A percentile compares a stretch with the other conserved stretches of the same genome.
Conservation (phyloP, 2,329 filamentous ascomycete genomes). For the Dactylellina leptospora region DNA sequence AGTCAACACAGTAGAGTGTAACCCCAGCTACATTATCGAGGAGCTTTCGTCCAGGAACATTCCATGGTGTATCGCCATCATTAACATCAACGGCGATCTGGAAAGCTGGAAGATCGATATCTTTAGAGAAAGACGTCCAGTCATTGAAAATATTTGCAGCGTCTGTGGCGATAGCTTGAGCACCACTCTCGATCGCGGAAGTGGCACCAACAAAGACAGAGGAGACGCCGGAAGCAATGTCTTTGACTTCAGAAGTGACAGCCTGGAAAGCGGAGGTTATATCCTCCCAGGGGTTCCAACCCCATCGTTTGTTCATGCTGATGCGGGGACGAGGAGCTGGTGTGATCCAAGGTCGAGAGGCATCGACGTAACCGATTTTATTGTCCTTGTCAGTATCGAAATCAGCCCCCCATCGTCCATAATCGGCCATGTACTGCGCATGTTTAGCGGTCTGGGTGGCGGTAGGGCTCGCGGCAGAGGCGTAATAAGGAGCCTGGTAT, state of each 20-base stretch:
- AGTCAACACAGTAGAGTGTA: slow-evolving; percentile 45
- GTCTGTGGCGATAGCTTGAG: slow-evolving; percentile 25
- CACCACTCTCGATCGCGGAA: slow-evolving; percentile 36
- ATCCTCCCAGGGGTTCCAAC: slow-evolving; percentile 44
- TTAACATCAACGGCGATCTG: slow-evolving; percentile 36
- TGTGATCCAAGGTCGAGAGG: slow-evolving; percentile 34
- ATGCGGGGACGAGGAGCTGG: slow-evolving; percentile 13
- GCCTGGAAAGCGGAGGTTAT: slow-evolving; percentile 42
- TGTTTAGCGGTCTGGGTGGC: slow-evolving; percentile 1
- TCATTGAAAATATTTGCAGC: slow-evolving; percentile 31
- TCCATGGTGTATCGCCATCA: slow-evolving; percentile 27
- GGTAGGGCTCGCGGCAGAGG: slow-evolving; percentile 11
- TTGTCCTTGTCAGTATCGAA: slow-evolving; percentile 42
- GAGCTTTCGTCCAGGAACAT: slow-evolving; percentile 18
- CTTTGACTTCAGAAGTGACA: slow-evolving; percentile 26
- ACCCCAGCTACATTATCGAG: slow-evolving; percentile 27
- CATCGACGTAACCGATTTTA: slow-evolving; percentile 36
- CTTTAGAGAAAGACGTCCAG: slow-evolving; percentile 25
- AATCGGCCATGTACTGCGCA: slow-evolving; percentile 20
- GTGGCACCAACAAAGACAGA: slow-evolving; percentile 28
- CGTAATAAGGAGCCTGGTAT: slow-evolving; percentile 40
- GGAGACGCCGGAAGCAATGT: slow-evolving; percentile 28
- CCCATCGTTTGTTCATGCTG: slow-evolving; percentile 35
- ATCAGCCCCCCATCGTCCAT: slow-evolving; percentile 39
- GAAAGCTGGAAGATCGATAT: slow-evolving; percentile 15